Evolutionary conservation across 2,329 filamentous ascomycete species (phyloP), one percentile per base, ranked within the genome.

Genomic region (Fusarium udum): DNA sequence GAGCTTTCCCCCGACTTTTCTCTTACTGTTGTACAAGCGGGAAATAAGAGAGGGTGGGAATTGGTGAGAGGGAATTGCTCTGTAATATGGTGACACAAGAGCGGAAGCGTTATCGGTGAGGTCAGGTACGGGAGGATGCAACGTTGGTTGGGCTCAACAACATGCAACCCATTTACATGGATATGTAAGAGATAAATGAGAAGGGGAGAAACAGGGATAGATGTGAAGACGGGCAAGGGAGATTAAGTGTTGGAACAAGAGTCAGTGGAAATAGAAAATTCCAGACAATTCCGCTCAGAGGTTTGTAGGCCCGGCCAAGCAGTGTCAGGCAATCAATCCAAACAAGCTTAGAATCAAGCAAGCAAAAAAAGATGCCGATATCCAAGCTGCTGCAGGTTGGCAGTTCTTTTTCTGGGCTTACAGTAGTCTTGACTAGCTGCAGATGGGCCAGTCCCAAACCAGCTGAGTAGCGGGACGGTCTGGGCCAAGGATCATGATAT

Each of bases 221-320:
- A 61, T n/a, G 61, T 61, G 67, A 66, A 46, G 67, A 61, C 26
- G 71, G 45, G 45, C 36, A 56, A 53, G 49, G 67, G 39, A 36
- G 48, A 31, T 39, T 57, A 58, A 71, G 57, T 42, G 67, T 49
- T 56, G 45, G 32, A 69, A 13, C 37, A 56, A 52, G 58, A 63
- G 61, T 45, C 61, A 74, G 61, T 69, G 72, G 66, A 69, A 72
- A 74, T 61, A 61, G 64, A 58, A 64, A 69, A 61, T 74, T 73
- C 71, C 71, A 66, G 58, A 69, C 48, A 55, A 59, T 61, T 63
- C 26, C 61, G 13, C 31, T 51, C 61, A 56, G 48, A 72, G 46
- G 55, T 55, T 52, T 62, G 39, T 34, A 40, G 34, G 24, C 51
- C 42, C 32, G 31, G 57, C 66, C 65, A 60, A 73, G 60, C 57